Base-by-base conservation (phyloP, 2,329 filamentous ascomycete species). In the Bipolaris bicolor region DNA sequence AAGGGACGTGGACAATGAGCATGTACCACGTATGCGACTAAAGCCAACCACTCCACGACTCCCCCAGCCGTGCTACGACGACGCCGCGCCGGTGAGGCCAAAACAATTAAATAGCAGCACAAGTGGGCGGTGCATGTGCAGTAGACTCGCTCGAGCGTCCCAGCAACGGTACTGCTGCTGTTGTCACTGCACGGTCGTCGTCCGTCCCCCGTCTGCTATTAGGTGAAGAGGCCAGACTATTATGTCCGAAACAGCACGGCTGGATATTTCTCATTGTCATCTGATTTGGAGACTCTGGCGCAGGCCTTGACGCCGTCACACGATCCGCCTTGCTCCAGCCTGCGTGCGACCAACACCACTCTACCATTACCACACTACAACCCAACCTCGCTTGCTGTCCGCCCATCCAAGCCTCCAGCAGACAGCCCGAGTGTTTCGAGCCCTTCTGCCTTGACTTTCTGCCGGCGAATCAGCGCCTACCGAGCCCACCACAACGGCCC, bases 281-380 rank as follows among this genome's bases (percentile, higher is more conserved):
- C 64, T 72, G 66, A 73, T 74, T 66, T 66, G 71, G 65, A 70
- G 71, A 71, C 64, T 68, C 52, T 66, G 73, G 65, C 73, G 72
- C 63, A 69, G 66, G 48, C 61, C 65, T 51, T 67, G 65, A 68
- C 22, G 18, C n/a, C 18, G 44, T 41, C 36, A 50, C 39, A 41
- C 48, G 37, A 22, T 41, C 31, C 11, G n/a, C 31, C 20, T 29
- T 40, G 26, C 36, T 48, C 31, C 37, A 33, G 34, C 47, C 29
- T 45, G 41, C 18, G 43, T 37, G 33, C 31, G 3, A 57, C 22
- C 22, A 18, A 24, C 39, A 37, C 46, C 52, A 47, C 49, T 39
- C 26, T 6, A 26, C 24, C 39, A 26, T 7, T 7, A 26, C 24
- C 24, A 26, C 24, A 26, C 24, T 26, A 26, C 56, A 50, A 40